Base-by-base conservation (phyloP, 1,284 basidiomycete genomes). In the Heterobasidion irregulare region DNA sequence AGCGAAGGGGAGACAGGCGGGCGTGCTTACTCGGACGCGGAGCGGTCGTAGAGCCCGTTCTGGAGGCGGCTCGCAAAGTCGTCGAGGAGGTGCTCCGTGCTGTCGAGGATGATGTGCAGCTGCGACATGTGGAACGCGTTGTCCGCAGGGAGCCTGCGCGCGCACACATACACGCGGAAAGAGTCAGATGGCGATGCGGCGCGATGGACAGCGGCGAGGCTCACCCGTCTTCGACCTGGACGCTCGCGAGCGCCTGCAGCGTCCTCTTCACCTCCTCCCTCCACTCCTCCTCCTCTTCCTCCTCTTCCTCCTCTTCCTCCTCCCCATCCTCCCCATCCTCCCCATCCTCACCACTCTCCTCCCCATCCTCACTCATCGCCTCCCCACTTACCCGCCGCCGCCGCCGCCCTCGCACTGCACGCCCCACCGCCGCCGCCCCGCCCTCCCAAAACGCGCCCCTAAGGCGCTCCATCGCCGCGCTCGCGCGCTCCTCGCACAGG, bases 111-210 rank as follows among this genome's bases (percentile, higher is more conserved):
- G 61, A 98, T 84, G 60, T 89, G 84, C 47, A 92, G 74, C 66
- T 98, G 95, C 2, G 89, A 85, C 44, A 87, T 80, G 60, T 92
- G 90, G 67, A 95, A 97, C 0, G 93, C 86, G 63, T 97, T 84
- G 54, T 86, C 81, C 15, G 89, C 82, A 0, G 82, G 75, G 4
- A 80, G 74, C 1, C 89, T 89, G 55, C 38, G 53, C 47, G 13
- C 6, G 15, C 32, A 19, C 52, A 46, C n/a, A 47, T 33, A 55
- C 56, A 34, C 57, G n/a, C 53, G n/a, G 19, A 26, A 26, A 26
- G 19, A 26, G 19, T n/a, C n/a, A n/a, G n/a, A n/a, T n/a, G n/a
- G n/a, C n/a, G n/a, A n/a, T n/a, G n/a, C n/a, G n/a, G n/a, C n/a
- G n/a, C n/a, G n/a, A n/a, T n/a, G n/a, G n/a, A n/a, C n/a, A n/a